A percentile compares a stretch with the other conserved stretches of the same genome.
phyloP scores from a whole-genome alignment of 768 basidiomycete species.

The Clavaria fumosa region DNA sequence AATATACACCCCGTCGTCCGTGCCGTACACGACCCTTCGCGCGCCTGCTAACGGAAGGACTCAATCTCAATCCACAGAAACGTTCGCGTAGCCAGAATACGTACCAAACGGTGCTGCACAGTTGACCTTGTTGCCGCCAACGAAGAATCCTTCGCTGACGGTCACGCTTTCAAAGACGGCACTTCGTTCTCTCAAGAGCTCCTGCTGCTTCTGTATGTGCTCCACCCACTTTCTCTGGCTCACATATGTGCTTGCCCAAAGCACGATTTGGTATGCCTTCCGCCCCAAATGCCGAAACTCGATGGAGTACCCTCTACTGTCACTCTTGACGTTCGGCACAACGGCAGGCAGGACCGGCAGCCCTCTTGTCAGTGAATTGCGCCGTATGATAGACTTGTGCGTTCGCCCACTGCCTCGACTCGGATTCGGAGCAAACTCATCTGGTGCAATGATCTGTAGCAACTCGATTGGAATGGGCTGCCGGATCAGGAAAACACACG shows the following conservation, averaged over 20 bases:
- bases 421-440: conserved; percentile 34
- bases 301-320: conserved; percentile 73
- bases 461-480: conserved; percentile 96
- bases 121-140: conserved; percentile 73
- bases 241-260: conserved; percentile 80
- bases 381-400: conserved; percentile 32
- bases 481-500: conserved; percentile 5
- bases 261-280: conserved; percentile 79
- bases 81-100: conserved; percentile 19
- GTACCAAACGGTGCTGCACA: conserved; percentile 81
- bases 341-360: conserved; percentile 27
- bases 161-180: conserved; percentile 73
- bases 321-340: conserved; percentile 36
- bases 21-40: conserved; percentile 84
- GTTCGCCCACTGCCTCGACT: conserved; percentile 22
- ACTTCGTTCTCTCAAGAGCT: conserved; percentile 67
- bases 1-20: conserved; percentile 92
- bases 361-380: conserved; percentile 26
- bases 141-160: conserved; percentile 81
- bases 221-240: conserved; percentile 93
- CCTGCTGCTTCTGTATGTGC: conserved; percentile 79
- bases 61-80: conserved; percentile 7
- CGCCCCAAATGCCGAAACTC: conserved; percentile 90
- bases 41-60: conserved; percentile 46
- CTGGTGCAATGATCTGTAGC: conserved; percentile 63